Conservation (phyloP, 2,329 filamentous ascomycete genomes). For the Colletotrichum camelliae region DNA sequence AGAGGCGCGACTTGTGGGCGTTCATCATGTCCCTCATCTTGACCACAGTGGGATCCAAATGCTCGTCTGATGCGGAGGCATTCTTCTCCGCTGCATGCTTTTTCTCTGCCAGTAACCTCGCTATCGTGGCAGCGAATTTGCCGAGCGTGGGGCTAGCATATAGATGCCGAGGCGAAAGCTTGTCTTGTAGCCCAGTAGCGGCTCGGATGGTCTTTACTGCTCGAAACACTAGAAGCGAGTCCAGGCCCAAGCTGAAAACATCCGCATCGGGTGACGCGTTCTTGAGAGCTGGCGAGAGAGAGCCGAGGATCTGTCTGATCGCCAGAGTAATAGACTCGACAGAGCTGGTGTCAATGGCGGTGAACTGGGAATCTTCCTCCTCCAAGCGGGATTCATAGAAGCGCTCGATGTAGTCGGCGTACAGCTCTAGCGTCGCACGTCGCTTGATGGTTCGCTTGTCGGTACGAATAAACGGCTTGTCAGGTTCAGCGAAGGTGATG, state of each 20-base stretch:
- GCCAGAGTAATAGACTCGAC: not conserved
- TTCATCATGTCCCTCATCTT: not conserved
- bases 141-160: not conserved
- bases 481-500: not conserved
- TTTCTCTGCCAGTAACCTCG: not conserved
- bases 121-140: not conserved
- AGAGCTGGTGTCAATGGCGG: rapidly evolving
- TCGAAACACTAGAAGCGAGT: not conserved
- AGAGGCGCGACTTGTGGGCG: not conserved
- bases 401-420: not conserved
- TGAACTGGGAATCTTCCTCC: not conserved
- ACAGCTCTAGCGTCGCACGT: not conserved
- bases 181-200: not conserved
- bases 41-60: not conserved
- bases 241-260: not conserved
- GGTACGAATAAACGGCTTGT: not conserved
- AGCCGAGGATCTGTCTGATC: not conserved
- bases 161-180: not conserved
- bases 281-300: not conserved
- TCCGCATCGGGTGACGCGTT: not conserved
- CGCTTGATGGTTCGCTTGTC: not conserved
- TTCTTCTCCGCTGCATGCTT: not conserved
- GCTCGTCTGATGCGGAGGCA: not conserved
- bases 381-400: not conserved
- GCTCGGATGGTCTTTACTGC: not conserved